phyloP scores from a whole-genome alignment of 306 rosid species.

The Erythrophleum fordii region DNA sequence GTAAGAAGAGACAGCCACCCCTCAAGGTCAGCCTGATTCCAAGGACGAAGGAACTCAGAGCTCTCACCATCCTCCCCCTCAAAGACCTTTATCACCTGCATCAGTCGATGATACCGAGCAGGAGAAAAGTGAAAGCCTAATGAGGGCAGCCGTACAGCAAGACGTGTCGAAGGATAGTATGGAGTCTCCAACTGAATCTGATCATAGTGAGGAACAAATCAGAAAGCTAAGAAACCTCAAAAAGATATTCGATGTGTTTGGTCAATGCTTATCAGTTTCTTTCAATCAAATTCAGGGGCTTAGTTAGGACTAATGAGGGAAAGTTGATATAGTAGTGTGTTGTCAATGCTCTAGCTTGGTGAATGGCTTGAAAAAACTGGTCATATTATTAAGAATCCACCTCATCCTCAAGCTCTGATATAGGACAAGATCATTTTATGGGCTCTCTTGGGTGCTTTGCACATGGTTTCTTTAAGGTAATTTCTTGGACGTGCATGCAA shows the following conservation, averaged over 20 bases:
- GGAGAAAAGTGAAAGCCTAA: slow-evolving; percentile 95
- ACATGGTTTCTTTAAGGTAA: not conserved
- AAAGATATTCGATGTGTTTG: not conserved
- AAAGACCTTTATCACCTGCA: slow-evolving; percentile 82
- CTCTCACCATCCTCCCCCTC: slow-evolving; percentile 66
- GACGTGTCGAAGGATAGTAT: slow-evolving; percentile 75
- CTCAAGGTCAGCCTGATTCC: slow-evolving; percentile 94
- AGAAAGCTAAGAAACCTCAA: slow-evolving; percentile 4
- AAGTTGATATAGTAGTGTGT: not conserved
- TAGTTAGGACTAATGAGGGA: not conserved
- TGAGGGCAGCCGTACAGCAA: slow-evolving; percentile 86
- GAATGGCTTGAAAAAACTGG: not conserved
- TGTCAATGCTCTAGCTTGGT: not conserved
- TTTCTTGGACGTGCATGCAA: not conserved
- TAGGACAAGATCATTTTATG: not conserved
- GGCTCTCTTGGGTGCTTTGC: not conserved
- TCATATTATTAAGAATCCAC: not conserved
- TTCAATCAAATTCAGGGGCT: slow-evolving; percentile 1
- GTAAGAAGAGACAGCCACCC: slow-evolving; percentile 87
- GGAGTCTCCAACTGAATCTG: slow-evolving; percentile 81
- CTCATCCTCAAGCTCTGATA: not conserved
- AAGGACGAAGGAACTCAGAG: slow-evolving; percentile 67
- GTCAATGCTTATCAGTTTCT: not conserved
- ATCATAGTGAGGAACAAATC: slow-evolving; percentile 31
- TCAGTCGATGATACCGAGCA: slow-evolving; percentile 92